Evolutionary conservation across 2,329 filamentous ascomycete species (phyloP), one percentile per base, ranked within the genome.

Genomic region (Calycina marina): DNA sequence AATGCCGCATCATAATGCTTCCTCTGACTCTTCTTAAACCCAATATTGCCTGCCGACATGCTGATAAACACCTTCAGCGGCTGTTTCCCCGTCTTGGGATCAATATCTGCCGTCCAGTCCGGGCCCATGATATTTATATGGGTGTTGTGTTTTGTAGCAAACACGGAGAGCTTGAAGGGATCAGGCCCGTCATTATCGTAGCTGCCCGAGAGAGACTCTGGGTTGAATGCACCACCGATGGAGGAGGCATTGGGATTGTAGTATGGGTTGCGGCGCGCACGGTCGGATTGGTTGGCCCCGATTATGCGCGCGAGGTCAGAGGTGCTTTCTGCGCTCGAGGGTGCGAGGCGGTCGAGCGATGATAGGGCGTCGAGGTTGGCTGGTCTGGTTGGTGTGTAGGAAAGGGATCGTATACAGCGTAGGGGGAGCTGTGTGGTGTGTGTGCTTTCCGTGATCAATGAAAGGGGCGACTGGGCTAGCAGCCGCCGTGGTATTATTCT

Each of bases 1-100:
- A 93, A 94, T 3, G 78, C 88, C 12, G 88, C 78, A 58, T 98
- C 90, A 60, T 90, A 98, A 36, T 73, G 70, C 40, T 80, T 77
- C 43, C 90, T 72, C 30, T 76, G 72, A 12, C 72, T 65, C 60
- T 96, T 92, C 49, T 68, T 70, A 61, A 94, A 94, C n/a, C 88
- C 88, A 38, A 98, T 72, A 50, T 93, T 85, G 30, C 90, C 90
- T 37, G 77, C 71, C 2, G 80, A 81, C 46, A 93, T 58, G 9
- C 77, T 84, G 42, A 98, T 65, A 42, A 96, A 69, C 16, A 83
- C 71, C 42, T 83, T 71, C 20, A 22, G n/a, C 8, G 20, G 20
- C n/a, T 8, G 20, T n/a, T 22, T 22, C n/a, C 20, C 20, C 20
- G 20, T 22, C 8, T n/a, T 22, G 8, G 8, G 8, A n/a, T 22